Evolutionary conservation across 495 filamentous ascomycete genomes (phyloP).

Genomic region (Geopyxis carbonaria): DNA sequence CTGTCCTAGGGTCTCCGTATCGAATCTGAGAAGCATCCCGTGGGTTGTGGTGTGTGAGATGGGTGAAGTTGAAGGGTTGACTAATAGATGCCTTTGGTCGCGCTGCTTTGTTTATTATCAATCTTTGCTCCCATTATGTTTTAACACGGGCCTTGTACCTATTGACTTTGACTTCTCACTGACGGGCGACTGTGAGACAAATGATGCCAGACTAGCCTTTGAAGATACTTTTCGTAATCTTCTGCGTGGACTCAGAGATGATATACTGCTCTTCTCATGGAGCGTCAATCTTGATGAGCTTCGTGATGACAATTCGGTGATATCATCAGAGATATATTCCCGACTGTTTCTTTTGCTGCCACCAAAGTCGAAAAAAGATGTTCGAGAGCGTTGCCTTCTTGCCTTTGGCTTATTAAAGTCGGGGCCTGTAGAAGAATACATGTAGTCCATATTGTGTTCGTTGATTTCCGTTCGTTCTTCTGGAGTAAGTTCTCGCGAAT

Average conservation of each 20-base stretch:
- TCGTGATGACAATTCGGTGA: too few species aligned
- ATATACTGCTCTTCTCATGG: too few species aligned
- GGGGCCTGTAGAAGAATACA: conserved; percentile 12
- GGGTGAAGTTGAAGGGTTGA: conserved; percentile 24
- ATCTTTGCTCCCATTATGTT: too few species aligned
- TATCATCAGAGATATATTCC: too few species aligned
- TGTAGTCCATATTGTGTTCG: conserved; percentile 14
- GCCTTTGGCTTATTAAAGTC: conserved; percentile 8
- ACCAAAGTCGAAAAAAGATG: conserved; percentile 20
- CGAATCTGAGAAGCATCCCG: conserved; percentile 10
- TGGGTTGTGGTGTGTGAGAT: conserved; percentile 20
- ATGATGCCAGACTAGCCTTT: conserved; percentile 17
- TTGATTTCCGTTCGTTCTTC: conserved; percentile 12
- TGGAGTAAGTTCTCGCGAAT: conserved; percentile 12
- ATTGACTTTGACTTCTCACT: too few species aligned
- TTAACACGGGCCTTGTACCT: too few species aligned
- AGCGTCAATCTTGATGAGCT: too few species aligned
- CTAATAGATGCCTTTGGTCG: conserved; percentile 19
- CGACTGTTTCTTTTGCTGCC: conserved; percentile 17
- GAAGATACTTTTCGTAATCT: conserved; percentile 21
- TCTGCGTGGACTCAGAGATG: conserved; percentile 13
- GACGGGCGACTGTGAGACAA: too few species aligned
- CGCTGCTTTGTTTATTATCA: too few species aligned
- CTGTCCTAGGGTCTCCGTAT: neutral
- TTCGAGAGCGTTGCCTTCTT: conserved; percentile 17